Percentiles rank a stretch among this genome's conserved stretches.
phyloP scores from a whole-genome alignment of 1,284 basidiomycete genomes.

The Pisolithus thermaeus region DNA sequence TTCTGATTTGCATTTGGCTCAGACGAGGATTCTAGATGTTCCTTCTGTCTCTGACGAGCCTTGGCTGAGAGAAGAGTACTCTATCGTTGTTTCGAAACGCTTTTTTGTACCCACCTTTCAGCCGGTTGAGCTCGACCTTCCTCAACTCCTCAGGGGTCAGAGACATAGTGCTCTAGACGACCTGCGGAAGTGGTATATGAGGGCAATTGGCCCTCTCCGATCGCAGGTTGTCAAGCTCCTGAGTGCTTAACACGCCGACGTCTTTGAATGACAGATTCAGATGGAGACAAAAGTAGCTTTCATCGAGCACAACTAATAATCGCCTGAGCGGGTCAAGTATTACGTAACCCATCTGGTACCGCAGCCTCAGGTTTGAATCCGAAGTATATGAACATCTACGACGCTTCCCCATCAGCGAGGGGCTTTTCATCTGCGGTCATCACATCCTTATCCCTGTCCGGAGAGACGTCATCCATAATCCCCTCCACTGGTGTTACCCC shows the following conservation, averaged over 20 bases:
- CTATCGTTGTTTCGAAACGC: not conserved
- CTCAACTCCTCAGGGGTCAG: constrained; percentile 33
- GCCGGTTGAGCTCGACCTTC: constrained; percentile 38
- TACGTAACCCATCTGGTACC: too few relatives aligned
- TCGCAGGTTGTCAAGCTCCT: too few relatives aligned
- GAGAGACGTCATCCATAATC: constrained; percentile 5
- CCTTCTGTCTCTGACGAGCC: constrained; percentile 51
- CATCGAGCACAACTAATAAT: too few relatives aligned
- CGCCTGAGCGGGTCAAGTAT: too few relatives aligned
- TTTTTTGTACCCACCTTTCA: constrained; percentile 41
- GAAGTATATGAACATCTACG: not conserved
- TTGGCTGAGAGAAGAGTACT: constrained; percentile 37
- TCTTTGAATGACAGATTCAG: too few relatives aligned
- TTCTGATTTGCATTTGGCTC: constrained; percentile 52
- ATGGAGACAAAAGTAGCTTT: too few relatives aligned
- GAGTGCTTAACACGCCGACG: too few relatives aligned
- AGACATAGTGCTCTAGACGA: not conserved
- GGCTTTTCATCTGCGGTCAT: constrained; percentile 21
- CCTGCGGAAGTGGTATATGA: not conserved
- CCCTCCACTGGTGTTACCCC: constrained; percentile 21
- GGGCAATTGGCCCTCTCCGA: too few relatives aligned
- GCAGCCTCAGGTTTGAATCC: too few relatives aligned
- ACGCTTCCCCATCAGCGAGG: constrained; percentile 5
- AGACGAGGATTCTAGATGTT: constrained; percentile 43
- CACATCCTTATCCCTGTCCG: constrained; percentile 19